phyloP scores from a whole-genome alignment of 768 basidiomycete species.

The Termitomyces sp. region DNA sequence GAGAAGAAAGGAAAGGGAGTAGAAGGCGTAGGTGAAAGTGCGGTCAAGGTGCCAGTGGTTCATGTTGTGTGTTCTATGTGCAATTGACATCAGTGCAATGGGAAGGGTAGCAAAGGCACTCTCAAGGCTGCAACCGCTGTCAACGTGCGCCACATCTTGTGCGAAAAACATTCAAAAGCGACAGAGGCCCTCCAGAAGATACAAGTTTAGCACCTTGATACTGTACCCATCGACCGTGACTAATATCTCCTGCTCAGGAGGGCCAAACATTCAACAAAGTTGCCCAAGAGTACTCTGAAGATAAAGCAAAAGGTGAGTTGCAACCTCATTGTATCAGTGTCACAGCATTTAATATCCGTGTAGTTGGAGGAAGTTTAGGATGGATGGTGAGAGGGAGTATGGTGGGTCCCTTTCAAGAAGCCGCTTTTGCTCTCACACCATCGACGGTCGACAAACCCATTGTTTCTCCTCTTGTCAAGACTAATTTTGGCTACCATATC shows the following conservation, averaged over 20 bases:
- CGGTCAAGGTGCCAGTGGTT: slow-evolving; percentile 33
- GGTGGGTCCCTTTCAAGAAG: slow-evolving; percentile 88
- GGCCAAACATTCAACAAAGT: slow-evolving; percentile 86
- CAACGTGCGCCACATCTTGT: slow-evolving; percentile 85
- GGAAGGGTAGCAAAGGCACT: slow-evolving; percentile 44
- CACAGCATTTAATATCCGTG: background rate
- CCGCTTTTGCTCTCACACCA: slow-evolving; percentile 77
- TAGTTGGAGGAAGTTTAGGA: slow-evolving; percentile 82
- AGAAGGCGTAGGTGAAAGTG: slow-evolving; percentile 35
- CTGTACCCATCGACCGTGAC: background rate
- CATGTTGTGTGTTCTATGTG: background rate
- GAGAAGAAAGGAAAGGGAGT: slow-evolving; percentile 45
- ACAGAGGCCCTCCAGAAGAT: slow-evolving; percentile 77
- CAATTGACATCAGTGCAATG: background rate
- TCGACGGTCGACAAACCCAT: slow-evolving; percentile 80
- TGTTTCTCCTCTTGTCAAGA: slow-evolving; percentile 73
- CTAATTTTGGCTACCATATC: slow-evolving; percentile 82
- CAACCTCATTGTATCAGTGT: background rate
- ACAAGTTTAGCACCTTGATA: slow-evolving; percentile 45
- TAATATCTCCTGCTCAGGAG: slow-evolving; percentile 34
- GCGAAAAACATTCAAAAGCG: slow-evolving; percentile 83
- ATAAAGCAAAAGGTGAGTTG: slow-evolving; percentile 77
- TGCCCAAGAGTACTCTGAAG: slow-evolving; percentile 87
- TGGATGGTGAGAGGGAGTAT: slow-evolving; percentile 88
- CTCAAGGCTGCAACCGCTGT: slow-evolving; percentile 79